Percentiles rank a stretch among this genome's conserved stretches.
Conservation (phyloP, 148 eudicot genomes). For the Rhododendron mucronatum region DNA sequence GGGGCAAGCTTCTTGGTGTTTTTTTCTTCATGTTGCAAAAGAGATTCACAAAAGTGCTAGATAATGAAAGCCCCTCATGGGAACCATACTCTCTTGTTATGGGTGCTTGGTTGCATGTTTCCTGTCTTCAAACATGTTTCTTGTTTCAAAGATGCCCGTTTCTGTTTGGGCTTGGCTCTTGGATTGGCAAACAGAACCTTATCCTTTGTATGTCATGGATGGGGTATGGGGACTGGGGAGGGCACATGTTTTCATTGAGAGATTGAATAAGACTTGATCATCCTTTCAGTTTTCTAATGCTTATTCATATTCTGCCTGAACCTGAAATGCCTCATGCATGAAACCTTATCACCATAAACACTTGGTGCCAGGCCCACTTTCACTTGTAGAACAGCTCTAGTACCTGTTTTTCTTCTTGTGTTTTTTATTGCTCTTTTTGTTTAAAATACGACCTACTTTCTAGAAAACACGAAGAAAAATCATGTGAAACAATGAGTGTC, state of each 20-base stretch:
- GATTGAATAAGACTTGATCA: not conserved
- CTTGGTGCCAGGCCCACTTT: constrained; percentile 8
- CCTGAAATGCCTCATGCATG: constrained; percentile 6
- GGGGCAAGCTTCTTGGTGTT: not conserved
- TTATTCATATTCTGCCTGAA: constrained; percentile 12
- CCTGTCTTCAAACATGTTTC: constrained; percentile 22
- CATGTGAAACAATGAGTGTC: not conserved
- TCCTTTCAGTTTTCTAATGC: constrained; percentile 13
- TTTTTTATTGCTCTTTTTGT: not conserved
- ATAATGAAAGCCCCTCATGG: not conserved
- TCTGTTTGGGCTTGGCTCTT: constrained; percentile 16
- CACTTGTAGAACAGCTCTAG: not conserved
- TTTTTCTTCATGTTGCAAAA: not conserved
- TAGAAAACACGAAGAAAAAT: not conserved
- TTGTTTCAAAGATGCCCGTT: constrained; percentile 11
- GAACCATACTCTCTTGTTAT: constrained; percentile 14
- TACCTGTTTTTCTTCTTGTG: not conserved
- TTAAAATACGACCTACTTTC: not conserved
- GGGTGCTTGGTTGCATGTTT: constrained; percentile 13
- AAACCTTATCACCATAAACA: constrained; percentile 7
- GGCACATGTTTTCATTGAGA: constrained; percentile 4
- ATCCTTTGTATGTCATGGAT: constrained; percentile 12
- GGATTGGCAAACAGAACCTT: constrained; percentile 14
- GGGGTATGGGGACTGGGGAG: constrained; percentile 20
- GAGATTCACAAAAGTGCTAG: not conserved